Evolutionary conservation across 805 yeast species (phyloP).

Genomic region (Wickerhamiella nectarea): DNA sequence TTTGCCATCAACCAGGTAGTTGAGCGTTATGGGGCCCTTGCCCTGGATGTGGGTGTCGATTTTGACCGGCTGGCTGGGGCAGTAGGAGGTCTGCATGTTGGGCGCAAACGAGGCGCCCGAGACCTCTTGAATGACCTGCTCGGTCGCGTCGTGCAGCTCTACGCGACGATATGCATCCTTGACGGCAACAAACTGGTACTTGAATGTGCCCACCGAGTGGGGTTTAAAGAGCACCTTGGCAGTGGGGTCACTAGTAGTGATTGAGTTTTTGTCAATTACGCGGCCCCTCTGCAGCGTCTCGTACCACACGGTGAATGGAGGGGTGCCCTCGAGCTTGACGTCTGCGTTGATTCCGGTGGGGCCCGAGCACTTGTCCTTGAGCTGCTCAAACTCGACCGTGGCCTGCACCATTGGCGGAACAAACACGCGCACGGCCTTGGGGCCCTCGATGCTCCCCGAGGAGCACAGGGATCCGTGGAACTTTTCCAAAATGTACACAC

Average conservation of each 20-base stretch:
- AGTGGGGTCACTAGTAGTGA: constrained; percentile 27
- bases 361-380: constrained; percentile 82
- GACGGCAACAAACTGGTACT: constrained; percentile 62
- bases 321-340: constrained; percentile 54
- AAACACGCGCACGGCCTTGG: constrained; percentile 40
- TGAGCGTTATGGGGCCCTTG: constrained; percentile 59
- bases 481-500: constrained; percentile 44
- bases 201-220: constrained; percentile 64
- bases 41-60: constrained; percentile 60
- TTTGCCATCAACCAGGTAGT: constrained; percentile 40
- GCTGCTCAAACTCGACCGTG: constrained; percentile 35
- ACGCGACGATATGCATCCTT: constrained; percentile 29
- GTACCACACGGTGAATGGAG: constrained; percentile 66
- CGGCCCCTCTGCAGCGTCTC: constrained; percentile 33
- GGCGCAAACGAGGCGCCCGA: constrained; percentile 29
- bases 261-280: constrained; percentile 22
- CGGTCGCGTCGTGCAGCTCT: constrained; percentile 15
- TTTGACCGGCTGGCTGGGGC: constrained; percentile 34
- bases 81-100: constrained; percentile 25
- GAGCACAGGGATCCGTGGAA: constrained; percentile 48
- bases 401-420: constrained; percentile 42
- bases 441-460: constrained; percentile 31
- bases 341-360: constrained; percentile 74
- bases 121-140: constrained; percentile 26
- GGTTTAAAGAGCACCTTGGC: constrained; percentile 61